Evolutionary conservation across 73 alveolate species (phyloP).

Genomic region (Breviolum minutum): DNA sequence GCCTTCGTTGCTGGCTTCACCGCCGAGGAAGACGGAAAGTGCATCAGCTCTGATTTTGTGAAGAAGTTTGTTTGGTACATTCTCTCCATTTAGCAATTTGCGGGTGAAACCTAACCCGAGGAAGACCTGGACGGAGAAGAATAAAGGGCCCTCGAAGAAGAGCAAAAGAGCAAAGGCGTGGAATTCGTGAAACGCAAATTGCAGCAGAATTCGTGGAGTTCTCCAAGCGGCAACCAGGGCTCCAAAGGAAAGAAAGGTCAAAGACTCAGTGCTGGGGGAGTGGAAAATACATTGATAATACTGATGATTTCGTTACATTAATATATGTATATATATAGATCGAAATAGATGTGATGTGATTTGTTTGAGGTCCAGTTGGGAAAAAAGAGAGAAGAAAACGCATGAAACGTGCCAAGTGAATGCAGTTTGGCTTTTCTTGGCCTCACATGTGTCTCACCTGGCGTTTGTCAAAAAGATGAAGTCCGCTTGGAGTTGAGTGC

Average conservation of each 20-base stretch:
- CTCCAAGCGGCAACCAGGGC: no score
- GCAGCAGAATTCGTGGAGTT: no score
- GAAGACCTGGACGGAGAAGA: slow-evolving; percentile 75
- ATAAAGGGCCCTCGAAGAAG: slow-evolving; percentile 64
- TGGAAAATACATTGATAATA: no score
- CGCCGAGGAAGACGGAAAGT: slow-evolving; percentile 47
- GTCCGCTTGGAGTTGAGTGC: neutral
- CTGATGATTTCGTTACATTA: no score
- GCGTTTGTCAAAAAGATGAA: neutral
- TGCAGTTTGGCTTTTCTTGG: neutral
- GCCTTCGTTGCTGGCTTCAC: slow-evolving; percentile 77
- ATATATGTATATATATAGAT: no score
- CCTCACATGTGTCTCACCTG: neutral
- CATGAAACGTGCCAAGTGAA: slow-evolving; percentile 28
- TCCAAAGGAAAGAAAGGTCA: slow-evolving; percentile 53
- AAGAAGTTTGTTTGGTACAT: no score
- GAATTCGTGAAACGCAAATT: no score
- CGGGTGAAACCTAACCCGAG: neutral
- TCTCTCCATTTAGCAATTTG: neutral
- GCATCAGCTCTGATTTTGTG: no score
- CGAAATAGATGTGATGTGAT: neutral
- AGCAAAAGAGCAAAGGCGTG: slow-evolving; percentile 69
- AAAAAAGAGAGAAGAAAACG: slow-evolving; percentile 75
- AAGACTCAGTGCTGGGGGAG: neutral
- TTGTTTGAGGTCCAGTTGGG: slow-evolving; percentile 42